These are phyloP conservation scores for Rhodotorula sp. DNA, from an alignment of 1,284 basidiomycete species.

Conservation along the genomic window DNA sequence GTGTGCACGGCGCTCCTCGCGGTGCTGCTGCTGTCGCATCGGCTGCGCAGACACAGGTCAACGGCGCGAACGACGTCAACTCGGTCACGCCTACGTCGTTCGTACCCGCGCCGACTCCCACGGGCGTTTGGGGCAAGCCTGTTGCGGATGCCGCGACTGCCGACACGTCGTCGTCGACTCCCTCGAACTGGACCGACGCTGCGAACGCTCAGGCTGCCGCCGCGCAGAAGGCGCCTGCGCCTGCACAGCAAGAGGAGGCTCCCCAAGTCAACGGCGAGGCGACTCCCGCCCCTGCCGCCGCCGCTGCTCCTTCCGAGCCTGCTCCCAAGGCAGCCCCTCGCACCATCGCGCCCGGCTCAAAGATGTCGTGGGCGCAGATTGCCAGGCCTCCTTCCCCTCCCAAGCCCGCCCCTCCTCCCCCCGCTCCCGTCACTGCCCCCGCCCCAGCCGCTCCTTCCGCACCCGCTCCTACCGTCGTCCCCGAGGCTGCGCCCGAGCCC, in stretches of 20 bases:
- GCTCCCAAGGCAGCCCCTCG: conserved; percentile 24
- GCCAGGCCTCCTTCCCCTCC: conserved; percentile 38
- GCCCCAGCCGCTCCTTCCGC: conserved; percentile 2
- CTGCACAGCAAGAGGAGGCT: no score
- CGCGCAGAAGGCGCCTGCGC: background rate
- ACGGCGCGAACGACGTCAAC: conserved; percentile 29
- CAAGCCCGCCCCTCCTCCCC: conserved; percentile 34
- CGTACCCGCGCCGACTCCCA: conserved; percentile 25
- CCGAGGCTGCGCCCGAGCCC: conserved; percentile 18
- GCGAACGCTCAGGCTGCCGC: conserved; percentile 12
- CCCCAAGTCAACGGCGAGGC: background rate
- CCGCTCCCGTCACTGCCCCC: conserved; percentile 12
- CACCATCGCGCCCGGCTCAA: conserved; percentile 35
- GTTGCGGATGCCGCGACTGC: conserved; percentile 8
- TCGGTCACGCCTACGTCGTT: conserved; percentile 33
- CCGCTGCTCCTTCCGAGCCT: conserved; percentile 3
- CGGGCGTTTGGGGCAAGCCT: conserved; percentile 26
- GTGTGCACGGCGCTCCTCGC: conserved; percentile 49
- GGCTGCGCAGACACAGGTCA: conserved; percentile 10
- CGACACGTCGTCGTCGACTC: conserved; percentile 8
- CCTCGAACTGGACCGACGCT: conserved; percentile 22
- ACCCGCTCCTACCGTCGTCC: no score
- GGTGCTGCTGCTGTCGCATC: conserved; percentile 5
- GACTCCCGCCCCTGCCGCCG: background rate
- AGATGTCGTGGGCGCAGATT: conserved; percentile 44